Percentiles rank a stretch among this genome's conserved stretches.
Evolutionary conservation across 768 basidiomycete species (phyloP).

Genomic region (Xanthoconium purpureum): DNA sequence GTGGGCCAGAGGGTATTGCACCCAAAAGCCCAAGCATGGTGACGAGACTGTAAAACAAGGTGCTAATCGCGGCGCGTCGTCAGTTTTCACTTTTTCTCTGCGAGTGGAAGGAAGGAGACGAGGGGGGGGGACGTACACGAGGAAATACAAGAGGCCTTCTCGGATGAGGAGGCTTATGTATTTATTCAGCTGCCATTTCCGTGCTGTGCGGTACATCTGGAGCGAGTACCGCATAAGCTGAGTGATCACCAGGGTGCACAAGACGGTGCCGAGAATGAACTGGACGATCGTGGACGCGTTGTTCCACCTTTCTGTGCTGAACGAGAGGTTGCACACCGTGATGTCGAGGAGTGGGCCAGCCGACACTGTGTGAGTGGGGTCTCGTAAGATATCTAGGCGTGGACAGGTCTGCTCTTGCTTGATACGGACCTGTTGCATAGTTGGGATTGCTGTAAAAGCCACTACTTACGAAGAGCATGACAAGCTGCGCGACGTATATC

Average conservation of each 20-base stretch:
- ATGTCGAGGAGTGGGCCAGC: not conserved
- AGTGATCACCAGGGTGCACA: not conserved
- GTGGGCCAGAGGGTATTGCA: too few relatives aligned
- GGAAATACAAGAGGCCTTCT: not conserved
- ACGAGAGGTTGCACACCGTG: not conserved
- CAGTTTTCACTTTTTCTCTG: too few relatives aligned
- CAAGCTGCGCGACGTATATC: not conserved
- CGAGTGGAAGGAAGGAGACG: too few relatives aligned
- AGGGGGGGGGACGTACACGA: not conserved
- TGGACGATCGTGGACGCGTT: not conserved
- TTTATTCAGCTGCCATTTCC: not conserved
- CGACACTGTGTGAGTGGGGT: not conserved
- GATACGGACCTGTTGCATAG: not conserved
- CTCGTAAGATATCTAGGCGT: too few relatives aligned
- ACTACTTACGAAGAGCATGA: not conserved
- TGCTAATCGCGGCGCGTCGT: not conserved
- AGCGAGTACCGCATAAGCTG: not conserved
- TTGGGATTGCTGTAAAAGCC: not conserved
- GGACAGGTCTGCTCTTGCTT: too few relatives aligned
- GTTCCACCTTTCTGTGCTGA: not conserved
- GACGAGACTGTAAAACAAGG: not conserved
- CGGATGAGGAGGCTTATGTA: not conserved
- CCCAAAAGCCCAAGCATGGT: not conserved
- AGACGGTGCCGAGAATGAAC: not conserved
- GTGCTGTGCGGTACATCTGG: not conserved